phyloP scores from a whole-genome alignment of 1,284 basidiomycete genomes.

The Apiotrichum domesticum region DNA sequence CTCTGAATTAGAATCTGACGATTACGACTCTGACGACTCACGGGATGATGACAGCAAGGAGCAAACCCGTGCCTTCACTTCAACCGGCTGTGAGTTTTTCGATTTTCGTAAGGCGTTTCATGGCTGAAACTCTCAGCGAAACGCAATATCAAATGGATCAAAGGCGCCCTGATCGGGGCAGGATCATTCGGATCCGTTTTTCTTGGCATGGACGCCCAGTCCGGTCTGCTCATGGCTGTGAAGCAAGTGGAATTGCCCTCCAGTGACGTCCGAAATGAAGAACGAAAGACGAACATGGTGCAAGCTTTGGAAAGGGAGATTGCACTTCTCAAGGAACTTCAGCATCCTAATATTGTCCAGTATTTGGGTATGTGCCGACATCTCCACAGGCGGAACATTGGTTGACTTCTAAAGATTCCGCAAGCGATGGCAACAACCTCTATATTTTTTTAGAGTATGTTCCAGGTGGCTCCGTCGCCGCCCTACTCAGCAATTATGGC shows the following conservation, averaged over 20 bases:
- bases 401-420: slow-evolving; percentile 59
- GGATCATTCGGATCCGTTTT: slow-evolving; percentile 95
- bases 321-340: slow-evolving; percentile 86
- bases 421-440: slow-evolving; percentile 76
- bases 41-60: slow-evolving; percentile 48
- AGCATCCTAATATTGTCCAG: slow-evolving; percentile 97
- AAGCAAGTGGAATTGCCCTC: slow-evolving; percentile 92
- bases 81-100: slow-evolving; percentile 56
- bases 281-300: slow-evolving; percentile 91
- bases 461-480: slow-evolving; percentile 92
- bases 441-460: slow-evolving; percentile 99
- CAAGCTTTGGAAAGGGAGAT: slow-evolving; percentile 94
- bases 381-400: no score
- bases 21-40: slow-evolving; percentile 33
- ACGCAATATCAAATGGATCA: slow-evolving; percentile 91
- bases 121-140: slow-evolving; percentile 44
- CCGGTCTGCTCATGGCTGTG: slow-evolving; percentile 94
- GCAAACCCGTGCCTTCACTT: slow-evolving; percentile 55
- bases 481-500: slow-evolving; percentile 86
- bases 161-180: slow-evolving; percentile 93
- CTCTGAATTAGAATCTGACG: slow-evolving; percentile 41
- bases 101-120: no score
- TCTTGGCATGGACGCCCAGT: slow-evolving; percentile 93
- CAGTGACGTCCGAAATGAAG: slow-evolving; percentile 79
- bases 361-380: slow-evolving; percentile 68